phyloP scores from a whole-genome alignment of 1,284 basidiomycete species.

The Boletus coffeatus region DNA sequence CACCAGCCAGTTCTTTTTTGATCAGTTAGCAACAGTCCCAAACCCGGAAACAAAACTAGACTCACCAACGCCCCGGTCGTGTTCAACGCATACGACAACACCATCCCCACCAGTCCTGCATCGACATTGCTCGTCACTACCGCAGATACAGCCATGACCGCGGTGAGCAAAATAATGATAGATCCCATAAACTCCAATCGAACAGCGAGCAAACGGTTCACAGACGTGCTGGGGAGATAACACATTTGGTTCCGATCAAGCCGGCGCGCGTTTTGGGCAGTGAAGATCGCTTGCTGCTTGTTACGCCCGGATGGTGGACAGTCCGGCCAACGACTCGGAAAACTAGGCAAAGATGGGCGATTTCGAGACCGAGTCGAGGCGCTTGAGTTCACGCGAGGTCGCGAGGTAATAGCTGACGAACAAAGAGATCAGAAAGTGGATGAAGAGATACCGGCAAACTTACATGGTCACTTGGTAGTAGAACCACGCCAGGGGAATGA shows the following conservation, averaged over 20 bases:
- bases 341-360: slow-evolving; percentile 92
- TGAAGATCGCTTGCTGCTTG: slow-evolving; percentile 69
- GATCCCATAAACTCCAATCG: slow-evolving; percentile 82
- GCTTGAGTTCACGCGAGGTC: slow-evolving; percentile 69
- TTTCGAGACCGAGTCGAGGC: slow-evolving; percentile 85
- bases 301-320: slow-evolving; percentile 84
- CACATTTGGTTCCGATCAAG: slow-evolving; percentile 84
- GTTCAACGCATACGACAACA: slow-evolving; percentile 82
- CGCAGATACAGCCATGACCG: slow-evolving; percentile 63
- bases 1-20: slow-evolving; percentile 79
- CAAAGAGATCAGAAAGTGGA: background rate
- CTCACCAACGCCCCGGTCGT: slow-evolving; percentile 69
- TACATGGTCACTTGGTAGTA: slow-evolving; percentile 76
- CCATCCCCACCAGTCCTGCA: slow-evolving; percentile 88
- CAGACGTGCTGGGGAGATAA: slow-evolving; percentile 66
- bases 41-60: background rate
- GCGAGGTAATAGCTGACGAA: slow-evolving; percentile 44
- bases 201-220: slow-evolving; percentile 80
- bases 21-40: background rate
- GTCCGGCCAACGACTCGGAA: slow-evolving; percentile 80
- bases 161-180: slow-evolving; percentile 74
- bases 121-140: slow-evolving; percentile 74
- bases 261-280: slow-evolving; percentile 70
- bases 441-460: slow-evolving; percentile 10
- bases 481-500: slow-evolving; percentile 72